Conservation (phyloP, 1,284 basidiomycete genomes). For the Rhodotorula sp. region DNA sequence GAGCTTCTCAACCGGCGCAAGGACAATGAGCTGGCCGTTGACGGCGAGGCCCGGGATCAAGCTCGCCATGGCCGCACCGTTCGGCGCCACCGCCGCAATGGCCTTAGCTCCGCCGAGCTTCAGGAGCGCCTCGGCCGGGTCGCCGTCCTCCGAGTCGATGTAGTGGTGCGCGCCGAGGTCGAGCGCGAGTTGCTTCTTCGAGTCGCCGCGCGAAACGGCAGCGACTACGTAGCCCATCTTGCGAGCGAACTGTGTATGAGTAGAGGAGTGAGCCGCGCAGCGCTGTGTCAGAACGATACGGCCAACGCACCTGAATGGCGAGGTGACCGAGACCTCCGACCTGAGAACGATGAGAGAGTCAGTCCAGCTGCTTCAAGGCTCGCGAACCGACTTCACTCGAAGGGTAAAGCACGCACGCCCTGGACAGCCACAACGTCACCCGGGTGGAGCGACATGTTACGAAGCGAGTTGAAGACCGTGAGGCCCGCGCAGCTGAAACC, state of each 20-base stretch:
- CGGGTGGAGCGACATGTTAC: slow-evolving; percentile 47
- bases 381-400: too few species aligned
- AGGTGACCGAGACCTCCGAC: slow-evolving; percentile 51
- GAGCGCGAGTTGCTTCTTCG: slow-evolving; percentile 50
- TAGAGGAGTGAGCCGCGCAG: too few species aligned
- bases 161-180: slow-evolving; percentile 53
- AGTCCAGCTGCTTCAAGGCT: too few species aligned
- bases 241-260: slow-evolving; percentile 7
- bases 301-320: slow-evolving; percentile 37
- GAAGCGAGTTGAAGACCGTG: slow-evolving; percentile 51
- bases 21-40: slow-evolving; percentile 49
- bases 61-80: slow-evolving; percentile 46
- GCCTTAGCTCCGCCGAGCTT: slow-evolving; percentile 50
- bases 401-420: slow-evolving; percentile 49
- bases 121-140: slow-evolving; percentile 49
- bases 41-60: slow-evolving; percentile 50
- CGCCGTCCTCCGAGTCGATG: slow-evolving; percentile 46
- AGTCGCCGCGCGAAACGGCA: slow-evolving; percentile 47
- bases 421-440: slow-evolving; percentile 50
- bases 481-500: slow-evolving; percentile 2
- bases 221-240: slow-evolving; percentile 49
- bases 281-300: too few species aligned
- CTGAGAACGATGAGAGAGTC: not conserved
- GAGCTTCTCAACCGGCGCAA: not conserved
- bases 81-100: slow-evolving; percentile 48